Conservation (phyloP, 495 filamentous ascomycete genomes). For the Pyrenula aspistea region DNA sequence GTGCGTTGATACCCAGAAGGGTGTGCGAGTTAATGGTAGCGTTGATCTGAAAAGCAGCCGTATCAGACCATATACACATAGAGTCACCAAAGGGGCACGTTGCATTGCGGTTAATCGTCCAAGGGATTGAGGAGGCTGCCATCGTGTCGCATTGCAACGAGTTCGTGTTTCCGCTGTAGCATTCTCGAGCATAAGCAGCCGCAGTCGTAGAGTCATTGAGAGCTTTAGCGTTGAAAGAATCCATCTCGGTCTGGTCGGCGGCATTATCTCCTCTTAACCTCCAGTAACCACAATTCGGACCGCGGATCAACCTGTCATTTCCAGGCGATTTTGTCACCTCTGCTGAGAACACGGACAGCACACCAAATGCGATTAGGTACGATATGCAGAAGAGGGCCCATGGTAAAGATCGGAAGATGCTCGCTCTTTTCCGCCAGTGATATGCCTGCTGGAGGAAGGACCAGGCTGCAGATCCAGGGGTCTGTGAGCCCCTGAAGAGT, state of each 20-base stretch:
- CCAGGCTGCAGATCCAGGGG: conserved; percentile 14
- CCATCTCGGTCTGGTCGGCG: not conserved
- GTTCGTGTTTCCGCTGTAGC: conserved; percentile 11
- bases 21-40: conserved; percentile 16
- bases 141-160: conserved; percentile 10
- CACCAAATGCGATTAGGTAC: conserved; percentile 14
- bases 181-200: conserved; percentile 14
- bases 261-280: not conserved
- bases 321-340: conserved; percentile 18
- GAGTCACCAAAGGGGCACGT: conserved; percentile 17
- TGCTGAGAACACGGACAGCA: conserved; percentile 17
- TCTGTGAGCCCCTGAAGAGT: conserved; percentile 18
- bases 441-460: conserved; percentile 12
- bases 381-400: conserved; percentile 17
- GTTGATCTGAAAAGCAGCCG: not conserved
- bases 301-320: conserved; percentile 14
- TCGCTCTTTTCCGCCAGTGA: conserved; percentile 14
- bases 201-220: conserved; percentile 15
- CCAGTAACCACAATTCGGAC: conserved; percentile 14
- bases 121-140: conserved; percentile 8
- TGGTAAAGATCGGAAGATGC: conserved; percentile 15
- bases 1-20: conserved; percentile 18
- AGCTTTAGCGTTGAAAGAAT: conserved; percentile 1
- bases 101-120: conserved; percentile 10
- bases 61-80: conserved; percentile 7